Evolutionary conservation across 2,329 filamentous ascomycete genomes (phyloP).

Genomic region (Paracamarosporium sp.): DNA sequence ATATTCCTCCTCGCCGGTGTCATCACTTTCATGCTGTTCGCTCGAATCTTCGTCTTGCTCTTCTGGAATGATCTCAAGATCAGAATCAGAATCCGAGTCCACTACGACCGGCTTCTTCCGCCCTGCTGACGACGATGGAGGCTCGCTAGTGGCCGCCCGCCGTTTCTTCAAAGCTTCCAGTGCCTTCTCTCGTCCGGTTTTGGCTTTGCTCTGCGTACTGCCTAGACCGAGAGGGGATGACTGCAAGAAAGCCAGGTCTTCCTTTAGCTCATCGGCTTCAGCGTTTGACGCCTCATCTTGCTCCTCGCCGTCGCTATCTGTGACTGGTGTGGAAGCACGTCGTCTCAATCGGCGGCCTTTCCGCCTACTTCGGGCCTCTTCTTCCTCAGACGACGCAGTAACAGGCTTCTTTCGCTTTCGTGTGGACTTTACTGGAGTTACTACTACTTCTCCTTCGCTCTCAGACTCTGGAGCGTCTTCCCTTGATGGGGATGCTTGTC

Average conservation of each 20-base stretch:
- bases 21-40: slow-evolving; percentile 9
- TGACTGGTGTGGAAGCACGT: slow-evolving; percentile 7
- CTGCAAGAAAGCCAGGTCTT: slow-evolving; percentile 54
- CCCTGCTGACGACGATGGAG: slow-evolving; percentile 26
- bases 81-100: slow-evolving; percentile 30
- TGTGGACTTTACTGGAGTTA: background rate
- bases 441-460: background rate
- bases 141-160: slow-evolving; percentile 41
- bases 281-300: slow-evolving; percentile 25
- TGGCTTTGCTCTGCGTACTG: slow-evolving; percentile 31
- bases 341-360: background rate
- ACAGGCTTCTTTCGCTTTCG: background rate
- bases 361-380: background rate
- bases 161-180: slow-evolving; percentile 53
- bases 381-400: background rate
- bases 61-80: slow-evolving; percentile 42
- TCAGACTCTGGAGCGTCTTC: background rate
- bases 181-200: slow-evolving; percentile 49
- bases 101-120: slow-evolving; percentile 29
- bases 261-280: slow-evolving; percentile 51
- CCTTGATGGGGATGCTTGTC: slow-evolving; percentile 5
- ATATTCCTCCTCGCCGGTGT: slow-evolving; percentile 24
- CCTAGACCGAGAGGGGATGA: slow-evolving; percentile 40
- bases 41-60: slow-evolving; percentile 31
- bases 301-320: slow-evolving; percentile 24